phyloP scores from a whole-genome alignment of 1,139 yeast genomes.

The Geotrichum restrictum region DNA sequence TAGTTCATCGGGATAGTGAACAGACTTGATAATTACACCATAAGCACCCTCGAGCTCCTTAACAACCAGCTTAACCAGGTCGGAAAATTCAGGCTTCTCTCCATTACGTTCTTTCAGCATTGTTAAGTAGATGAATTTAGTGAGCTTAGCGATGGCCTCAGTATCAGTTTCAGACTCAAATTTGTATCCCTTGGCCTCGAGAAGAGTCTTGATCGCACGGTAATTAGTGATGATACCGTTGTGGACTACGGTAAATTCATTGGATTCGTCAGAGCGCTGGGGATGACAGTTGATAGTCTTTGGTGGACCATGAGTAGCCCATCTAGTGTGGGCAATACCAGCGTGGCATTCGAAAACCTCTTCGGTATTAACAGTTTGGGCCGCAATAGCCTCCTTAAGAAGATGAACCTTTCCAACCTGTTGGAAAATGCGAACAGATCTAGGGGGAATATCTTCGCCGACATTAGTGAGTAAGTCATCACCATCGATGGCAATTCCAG shows the following conservation, averaged over 20 bases:
- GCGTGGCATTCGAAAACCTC: slow-evolving; percentile 77
- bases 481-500: slow-evolving; percentile 95
- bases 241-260: slow-evolving; percentile 90
- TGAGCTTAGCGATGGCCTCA: slow-evolving; percentile 93
- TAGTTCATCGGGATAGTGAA: slow-evolving; percentile 91
- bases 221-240: slow-evolving; percentile 97
- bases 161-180: slow-evolving; percentile 97
- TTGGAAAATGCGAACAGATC: slow-evolving; percentile 63
- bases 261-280: slow-evolving; percentile 76
- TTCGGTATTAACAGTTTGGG: slow-evolving; percentile 48
- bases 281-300: slow-evolving; percentile 88
- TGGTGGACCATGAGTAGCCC: slow-evolving; percentile 99
- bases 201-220: slow-evolving; percentile 79
- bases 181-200: slow-evolving; percentile 69
- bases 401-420: slow-evolving; percentile 89
- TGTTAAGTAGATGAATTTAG: slow-evolving; percentile 83
- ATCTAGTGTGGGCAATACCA: slow-evolving; percentile 98
- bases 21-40: slow-evolving; percentile 88
- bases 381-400: slow-evolving; percentile 60
- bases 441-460: slow-evolving; percentile 13
- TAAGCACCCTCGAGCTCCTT: slow-evolving; percentile 96
- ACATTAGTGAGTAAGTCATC: slow-evolving; percentile 45
- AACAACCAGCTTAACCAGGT: slow-evolving; percentile 86
- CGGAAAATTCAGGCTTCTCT: slow-evolving; percentile 71
- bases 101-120: slow-evolving; percentile 42